Base-by-base conservation (phyloP, 2,329 filamentous ascomycete species). In the Beauveria asiatica region DNA sequence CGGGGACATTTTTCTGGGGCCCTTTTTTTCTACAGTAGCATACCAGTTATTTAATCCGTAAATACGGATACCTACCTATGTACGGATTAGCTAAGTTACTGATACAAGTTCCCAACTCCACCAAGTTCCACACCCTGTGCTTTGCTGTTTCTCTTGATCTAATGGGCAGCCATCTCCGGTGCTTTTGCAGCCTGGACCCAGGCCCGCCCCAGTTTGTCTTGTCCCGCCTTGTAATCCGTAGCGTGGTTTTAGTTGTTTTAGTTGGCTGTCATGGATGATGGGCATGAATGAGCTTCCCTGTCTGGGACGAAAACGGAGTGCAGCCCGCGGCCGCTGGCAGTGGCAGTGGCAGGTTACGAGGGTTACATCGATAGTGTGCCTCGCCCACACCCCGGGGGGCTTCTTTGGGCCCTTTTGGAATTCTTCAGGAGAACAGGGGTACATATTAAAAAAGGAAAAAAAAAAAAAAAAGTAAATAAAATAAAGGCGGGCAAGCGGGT, bases 181-280 rank as follows among this genome's bases (percentile, higher is more conserved):
- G 23, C 17, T 3, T 3, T n/a, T 7, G 39, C 30, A 44, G 13
- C 37, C 13, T 30, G 8, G 16, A 17, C 51, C 23, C 17, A 8
- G 46, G n/a, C 33, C n/a, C n/a, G 30, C 33, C 33, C 33, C 33
- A 19, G n/a, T 37, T 37, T 19, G 30, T 37, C 30, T 21, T 8
- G 27, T 51, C 49, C 49, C 49, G 49, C 49, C n/a, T 52, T 52
- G 39, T 54, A n/a, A n/a, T n/a, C n/a, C n/a, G n/a, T n/a, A 54
- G 52, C 52, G 52, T n/a, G 39, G 52, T n/a, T 41, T 27, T 42
- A n/a, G 9, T n/a, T n/a, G n/a, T n/a, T n/a, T n/a, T n/a, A n/a
- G n/a, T n/a, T n/a, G n/a, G n/a, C 25, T 27, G 23, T n/a, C 19
- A 51, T 51, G 16, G 42, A n/a, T n/a, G n/a, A n/a, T n/a, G 42